These are phyloP conservation scores for Lentinula raphanica DNA, from an alignment of 768 basidiomycete genomes.

Conservation along the genomic window DNA sequence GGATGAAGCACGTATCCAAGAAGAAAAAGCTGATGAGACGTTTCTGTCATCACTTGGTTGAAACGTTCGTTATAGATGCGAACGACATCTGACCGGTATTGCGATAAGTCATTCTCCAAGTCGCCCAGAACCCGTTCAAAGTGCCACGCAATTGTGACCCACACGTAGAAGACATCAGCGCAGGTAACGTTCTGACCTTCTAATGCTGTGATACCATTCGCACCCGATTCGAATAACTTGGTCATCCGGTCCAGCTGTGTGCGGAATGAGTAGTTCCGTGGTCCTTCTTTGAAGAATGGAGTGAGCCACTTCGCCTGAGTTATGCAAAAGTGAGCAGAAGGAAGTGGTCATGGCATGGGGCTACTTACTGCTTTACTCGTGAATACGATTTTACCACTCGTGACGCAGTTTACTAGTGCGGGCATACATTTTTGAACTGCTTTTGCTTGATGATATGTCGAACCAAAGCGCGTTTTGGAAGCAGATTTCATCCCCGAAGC, in stretches of 20 bases:
- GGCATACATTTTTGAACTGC: slow-evolving; percentile 19
- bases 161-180: slow-evolving; percentile 25
- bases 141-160: slow-evolving; percentile 24
- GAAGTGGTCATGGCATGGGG: too few relatives aligned
- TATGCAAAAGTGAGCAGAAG: too few relatives aligned
- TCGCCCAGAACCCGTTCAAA: slow-evolving; percentile 16
- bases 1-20: slow-evolving; percentile 26
- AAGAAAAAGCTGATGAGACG: slow-evolving; percentile 21
- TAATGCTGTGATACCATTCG: slow-evolving; percentile 21
- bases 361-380: too few relatives aligned
- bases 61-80: slow-evolving; percentile 22
- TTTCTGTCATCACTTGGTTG: slow-evolving; percentile 26
- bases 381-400: slow-evolving; percentile 11
- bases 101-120: neutral
- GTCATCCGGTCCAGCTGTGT: too few relatives aligned
- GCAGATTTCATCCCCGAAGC: slow-evolving; percentile 17
- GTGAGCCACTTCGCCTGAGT: too few relatives aligned
- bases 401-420: slow-evolving; percentile 15
- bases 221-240: slow-evolving; percentile 12
- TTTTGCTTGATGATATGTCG: slow-evolving; percentile 18
- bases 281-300: too few relatives aligned
- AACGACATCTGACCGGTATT: slow-evolving; percentile 12
- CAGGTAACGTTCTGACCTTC: slow-evolving; percentile 25
- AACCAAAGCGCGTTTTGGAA: slow-evolving; percentile 22
- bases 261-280: too few relatives aligned